These are phyloP conservation scores for Lolium perenne DNA, from an alignment of 176 grass and related monocot species.

Conservation along the genomic window DNA sequence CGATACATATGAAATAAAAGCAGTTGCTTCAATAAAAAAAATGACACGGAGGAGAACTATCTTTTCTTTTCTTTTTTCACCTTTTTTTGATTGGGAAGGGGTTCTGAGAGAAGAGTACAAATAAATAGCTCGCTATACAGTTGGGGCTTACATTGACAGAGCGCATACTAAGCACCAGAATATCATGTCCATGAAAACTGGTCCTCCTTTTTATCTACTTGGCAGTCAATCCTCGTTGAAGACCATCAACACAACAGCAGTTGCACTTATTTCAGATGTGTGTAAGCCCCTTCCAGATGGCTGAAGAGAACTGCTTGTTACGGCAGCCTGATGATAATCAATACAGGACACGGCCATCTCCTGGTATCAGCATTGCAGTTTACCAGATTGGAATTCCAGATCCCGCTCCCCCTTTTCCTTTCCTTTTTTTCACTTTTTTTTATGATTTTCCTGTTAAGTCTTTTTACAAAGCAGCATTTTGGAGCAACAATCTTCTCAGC, in stretches of 20 bases:
- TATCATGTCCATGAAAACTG: slow-evolving; percentile 17
- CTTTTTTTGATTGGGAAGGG: slow-evolving; percentile 33
- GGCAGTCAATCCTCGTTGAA: slow-evolving; percentile 26
- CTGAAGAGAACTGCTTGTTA: slow-evolving; percentile 29
- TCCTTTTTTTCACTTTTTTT: slow-evolving; percentile 29
- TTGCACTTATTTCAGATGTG: slow-evolving; percentile 27
- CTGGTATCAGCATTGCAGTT: slow-evolving; percentile 12
- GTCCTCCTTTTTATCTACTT: slow-evolving; percentile 17
- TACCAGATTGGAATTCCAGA: background rate
- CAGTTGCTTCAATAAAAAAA: slow-evolving; percentile 1
- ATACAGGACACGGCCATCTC: slow-evolving; percentile 3
- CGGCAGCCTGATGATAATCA: slow-evolving; percentile 15
- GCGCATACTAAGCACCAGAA: slow-evolving; percentile 7
- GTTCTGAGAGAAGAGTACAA: slow-evolving; percentile 49
- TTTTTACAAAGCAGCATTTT: slow-evolving; percentile 46
- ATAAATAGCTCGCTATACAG: slow-evolving; percentile 48
- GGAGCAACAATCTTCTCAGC: slow-evolving; percentile 34
- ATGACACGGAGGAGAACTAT: background rate
- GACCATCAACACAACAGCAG: slow-evolving; percentile 11
- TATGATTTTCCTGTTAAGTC: slow-evolving; percentile 19
- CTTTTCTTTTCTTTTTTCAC: background rate
- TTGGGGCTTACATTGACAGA: slow-evolving; percentile 39
- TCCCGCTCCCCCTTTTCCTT: slow-evolving; percentile 12
- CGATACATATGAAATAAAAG: slow-evolving; percentile 41
- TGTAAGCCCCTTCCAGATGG: slow-evolving; percentile 9